Conservation (phyloP, 208 protist species). For the Crithidia mellificae region DNA sequence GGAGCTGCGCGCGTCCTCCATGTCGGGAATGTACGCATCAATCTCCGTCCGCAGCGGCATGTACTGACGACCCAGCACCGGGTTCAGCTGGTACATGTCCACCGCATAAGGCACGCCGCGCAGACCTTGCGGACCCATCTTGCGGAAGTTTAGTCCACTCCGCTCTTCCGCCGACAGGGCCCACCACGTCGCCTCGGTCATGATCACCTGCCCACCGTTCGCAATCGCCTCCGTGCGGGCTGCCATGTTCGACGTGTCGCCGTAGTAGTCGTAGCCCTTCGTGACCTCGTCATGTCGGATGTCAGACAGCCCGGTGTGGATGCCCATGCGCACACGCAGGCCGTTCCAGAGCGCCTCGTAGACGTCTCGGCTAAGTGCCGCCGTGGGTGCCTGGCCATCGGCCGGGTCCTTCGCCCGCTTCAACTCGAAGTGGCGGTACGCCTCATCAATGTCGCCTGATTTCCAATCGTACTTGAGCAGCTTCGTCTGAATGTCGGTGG, state of each 20-base stretch:
- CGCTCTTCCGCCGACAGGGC: slow-evolving; percentile 40
- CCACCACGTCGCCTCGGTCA: slow-evolving; percentile 50
- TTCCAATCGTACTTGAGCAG: slow-evolving; percentile 63
- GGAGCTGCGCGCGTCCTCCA: slow-evolving; percentile 11
- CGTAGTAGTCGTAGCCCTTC: slow-evolving; percentile 83
- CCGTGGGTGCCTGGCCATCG: slow-evolving; percentile 31
- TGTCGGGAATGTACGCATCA: slow-evolving; percentile 37
- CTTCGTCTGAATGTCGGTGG: slow-evolving; percentile 50
- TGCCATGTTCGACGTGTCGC: slow-evolving; percentile 80
- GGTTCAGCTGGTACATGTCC: slow-evolving; percentile 66
- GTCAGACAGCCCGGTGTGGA: slow-evolving; percentile 72
- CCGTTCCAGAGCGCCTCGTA: slow-evolving; percentile 46
- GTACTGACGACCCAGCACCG: slow-evolving; percentile 45
- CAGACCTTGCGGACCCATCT: slow-evolving; percentile 44
- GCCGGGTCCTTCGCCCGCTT: slow-evolving; percentile 20
- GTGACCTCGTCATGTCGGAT: slow-evolving; percentile 61
- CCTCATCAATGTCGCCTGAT: slow-evolving; percentile 40
- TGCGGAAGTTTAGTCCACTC: slow-evolving; percentile 16
- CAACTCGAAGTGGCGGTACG: slow-evolving; percentile 57
- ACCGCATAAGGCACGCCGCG: slow-evolving; percentile 59
- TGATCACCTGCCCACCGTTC: slow-evolving; percentile 74
- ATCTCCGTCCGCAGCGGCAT: slow-evolving; percentile 52
- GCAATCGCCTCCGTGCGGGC: slow-evolving; percentile 78
- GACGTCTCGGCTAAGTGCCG: slow-evolving; percentile 35
- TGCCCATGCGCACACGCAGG: slow-evolving; percentile 56